phyloP scores from a whole-genome alignment of 192 early-diverging fungal genomes.

The Gonapodya prolifera region DNA sequence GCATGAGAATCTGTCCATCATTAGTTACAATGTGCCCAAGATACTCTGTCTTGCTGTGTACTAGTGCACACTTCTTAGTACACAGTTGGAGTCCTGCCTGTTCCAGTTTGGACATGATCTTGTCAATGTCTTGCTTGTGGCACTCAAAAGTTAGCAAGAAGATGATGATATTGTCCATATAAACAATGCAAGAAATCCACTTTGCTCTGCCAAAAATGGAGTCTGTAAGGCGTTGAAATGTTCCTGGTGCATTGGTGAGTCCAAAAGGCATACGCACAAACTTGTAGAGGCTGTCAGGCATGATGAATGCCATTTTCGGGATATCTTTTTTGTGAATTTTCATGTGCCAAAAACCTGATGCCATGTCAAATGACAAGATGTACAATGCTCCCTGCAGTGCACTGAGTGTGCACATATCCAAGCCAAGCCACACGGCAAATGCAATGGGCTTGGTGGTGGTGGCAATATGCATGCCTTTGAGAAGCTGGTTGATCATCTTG shows the following conservation, averaged over 20 bases:
- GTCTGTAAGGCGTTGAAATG: conserved; percentile 23
- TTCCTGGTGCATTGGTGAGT: conserved; percentile 17
- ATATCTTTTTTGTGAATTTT: conserved; percentile 7
- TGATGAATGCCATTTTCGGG: conserved; percentile 16
- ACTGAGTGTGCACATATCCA: too few relatives aligned
- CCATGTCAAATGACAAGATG: too few relatives aligned
- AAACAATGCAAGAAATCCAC: conserved; percentile 16
- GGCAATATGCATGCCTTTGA: background rate
- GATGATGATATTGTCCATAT: conserved; percentile 29
- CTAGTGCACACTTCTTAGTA: too few relatives aligned
- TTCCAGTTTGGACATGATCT: too few relatives aligned
- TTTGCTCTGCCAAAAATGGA: conserved; percentile 13
- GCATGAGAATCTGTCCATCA: too few relatives aligned
- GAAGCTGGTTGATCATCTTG: background rate
- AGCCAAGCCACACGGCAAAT: background rate
- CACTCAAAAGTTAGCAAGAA: conserved; percentile 17
- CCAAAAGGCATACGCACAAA: conserved; percentile 22
- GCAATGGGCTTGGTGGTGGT: background rate
- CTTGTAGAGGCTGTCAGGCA: conserved; percentile 16
- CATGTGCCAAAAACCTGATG: conserved; percentile 15
- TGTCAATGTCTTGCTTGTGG: conserved; percentile 17
- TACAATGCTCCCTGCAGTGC: too few relatives aligned
- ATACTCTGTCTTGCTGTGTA: too few relatives aligned
- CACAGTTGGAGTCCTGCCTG: too few relatives aligned
- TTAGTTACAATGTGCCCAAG: too few relatives aligned